Evolutionary conservation across 371 early-diverging fungal genomes (phyloP).

Genomic region (Dichotomocladium elegans): DNA sequence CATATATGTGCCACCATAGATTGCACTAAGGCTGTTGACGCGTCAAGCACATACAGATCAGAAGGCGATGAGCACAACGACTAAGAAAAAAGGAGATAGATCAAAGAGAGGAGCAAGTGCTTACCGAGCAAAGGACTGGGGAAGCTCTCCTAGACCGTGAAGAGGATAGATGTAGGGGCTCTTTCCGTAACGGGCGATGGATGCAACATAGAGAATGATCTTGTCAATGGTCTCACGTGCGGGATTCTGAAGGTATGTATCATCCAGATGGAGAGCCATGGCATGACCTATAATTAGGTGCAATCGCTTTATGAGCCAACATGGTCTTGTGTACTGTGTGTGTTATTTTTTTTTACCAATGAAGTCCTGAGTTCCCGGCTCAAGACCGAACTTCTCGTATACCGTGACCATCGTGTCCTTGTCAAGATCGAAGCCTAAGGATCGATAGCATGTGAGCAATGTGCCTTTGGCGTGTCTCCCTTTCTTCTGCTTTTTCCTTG

Average conservation of each 20-base stretch:
- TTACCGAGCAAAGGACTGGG: slow-evolving; percentile 98
- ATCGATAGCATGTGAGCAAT: not conserved
- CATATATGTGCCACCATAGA: slow-evolving; percentile 99
- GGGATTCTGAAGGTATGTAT: slow-evolving; percentile 82
- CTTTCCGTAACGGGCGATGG: slow-evolving; percentile 95
- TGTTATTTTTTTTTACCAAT: slow-evolving; percentile 56
- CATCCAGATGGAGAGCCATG: slow-evolving; percentile 96
- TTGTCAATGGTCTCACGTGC: slow-evolving; percentile 94
- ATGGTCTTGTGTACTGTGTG: not conserved
- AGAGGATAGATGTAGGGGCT: slow-evolving; percentile 99
- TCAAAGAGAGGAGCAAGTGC: not conserved
- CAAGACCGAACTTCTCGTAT: slow-evolving; percentile 91
- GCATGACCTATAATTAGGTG: slow-evolving; percentile 74
- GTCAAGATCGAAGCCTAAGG: slow-evolving; percentile 66
- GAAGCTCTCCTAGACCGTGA: slow-evolving; percentile 99
- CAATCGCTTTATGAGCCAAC: not conserved
- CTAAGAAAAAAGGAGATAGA: not conserved
- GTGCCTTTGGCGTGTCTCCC: not conserved
- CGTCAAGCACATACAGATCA: not conserved
- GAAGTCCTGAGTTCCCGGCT: slow-evolving; percentile 92
- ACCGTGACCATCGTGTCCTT: slow-evolving; percentile 82
- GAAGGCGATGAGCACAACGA: no score
- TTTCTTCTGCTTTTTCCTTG: not conserved
- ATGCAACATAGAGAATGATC: slow-evolving; percentile 92
- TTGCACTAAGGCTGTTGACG: slow-evolving; percentile 74